phyloP scores from a whole-genome alignment of 2,329 filamentous ascomycete genomes.

The Paradendryphiella salina region DNA sequence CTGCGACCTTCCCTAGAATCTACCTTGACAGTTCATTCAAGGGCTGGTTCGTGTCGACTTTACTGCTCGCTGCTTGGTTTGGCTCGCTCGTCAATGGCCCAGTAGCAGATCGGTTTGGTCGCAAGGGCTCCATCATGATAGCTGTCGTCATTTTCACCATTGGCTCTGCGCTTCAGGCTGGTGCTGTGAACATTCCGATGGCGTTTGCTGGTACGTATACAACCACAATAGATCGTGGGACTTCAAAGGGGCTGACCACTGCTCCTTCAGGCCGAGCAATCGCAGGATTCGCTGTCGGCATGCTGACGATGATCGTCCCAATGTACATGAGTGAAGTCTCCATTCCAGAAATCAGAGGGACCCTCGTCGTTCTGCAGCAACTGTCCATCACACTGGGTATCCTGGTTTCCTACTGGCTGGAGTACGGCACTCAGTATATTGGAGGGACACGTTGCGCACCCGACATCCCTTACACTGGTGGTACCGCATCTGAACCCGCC shows the following conservation, averaged over 20 bases:
- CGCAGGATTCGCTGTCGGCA: conserved; percentile 27
- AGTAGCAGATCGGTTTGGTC: conserved; percentile 26
- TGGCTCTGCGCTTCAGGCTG: conserved; percentile 26
- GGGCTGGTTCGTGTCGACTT: conserved; percentile 28
- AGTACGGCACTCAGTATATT: conserved; percentile 29
- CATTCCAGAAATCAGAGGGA: conserved; percentile 25
- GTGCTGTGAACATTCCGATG: conserved; percentile 23
- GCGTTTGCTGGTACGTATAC: conserved; percentile 20
- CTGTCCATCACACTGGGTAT: conserved; percentile 28
- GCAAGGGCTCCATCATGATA: conserved; percentile 26
- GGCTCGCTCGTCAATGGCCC: conserved; percentile 31
- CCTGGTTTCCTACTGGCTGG: conserved; percentile 27
- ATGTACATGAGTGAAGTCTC: conserved; percentile 33
- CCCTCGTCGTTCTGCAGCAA: conserved; percentile 26
- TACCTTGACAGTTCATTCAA: conserved; percentile 26
- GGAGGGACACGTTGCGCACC: conserved; percentile 51
- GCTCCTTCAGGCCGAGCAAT: conserved; percentile 20
- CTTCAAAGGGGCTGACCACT: neutral
- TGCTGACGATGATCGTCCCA: conserved; percentile 29
- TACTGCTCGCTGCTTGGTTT: conserved; percentile 26
- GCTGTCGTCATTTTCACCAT: conserved; percentile 27
- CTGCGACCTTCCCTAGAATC: conserved; percentile 25
- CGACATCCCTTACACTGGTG: conserved; percentile 53
- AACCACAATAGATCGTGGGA: neutral
- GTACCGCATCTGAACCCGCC: conserved; percentile 41